Conservation (phyloP, 2,329 filamentous ascomycete genomes). For the Catunica adiposa region DNA sequence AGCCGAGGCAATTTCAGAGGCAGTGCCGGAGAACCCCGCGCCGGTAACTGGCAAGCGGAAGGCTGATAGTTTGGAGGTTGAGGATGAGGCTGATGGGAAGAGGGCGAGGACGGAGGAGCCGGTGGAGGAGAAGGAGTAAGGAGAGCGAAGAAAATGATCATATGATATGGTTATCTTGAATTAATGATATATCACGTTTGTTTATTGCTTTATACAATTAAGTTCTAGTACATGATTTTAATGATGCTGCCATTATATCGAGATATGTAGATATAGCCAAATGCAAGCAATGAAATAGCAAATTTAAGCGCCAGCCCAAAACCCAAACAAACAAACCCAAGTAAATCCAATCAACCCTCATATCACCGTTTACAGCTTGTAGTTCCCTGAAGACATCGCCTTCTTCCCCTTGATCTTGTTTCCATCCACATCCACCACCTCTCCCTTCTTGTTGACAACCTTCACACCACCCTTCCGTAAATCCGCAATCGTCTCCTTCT, state of each 20-base stretch:
- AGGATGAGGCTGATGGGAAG: constrained; percentile 21
- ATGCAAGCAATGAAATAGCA: constrained; percentile 3
- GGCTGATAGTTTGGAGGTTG: constrained; percentile 26
- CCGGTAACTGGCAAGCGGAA: constrained; percentile 30
- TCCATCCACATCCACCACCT: constrained; percentile 68
- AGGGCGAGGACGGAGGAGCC: constrained; percentile 19
- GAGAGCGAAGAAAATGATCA: not conserved
- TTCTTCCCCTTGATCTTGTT: constrained; percentile 47
- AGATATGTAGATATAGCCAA: no score
- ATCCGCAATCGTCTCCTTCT: constrained; percentile 42
- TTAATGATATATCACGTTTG: no score
- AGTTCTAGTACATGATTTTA: no score
- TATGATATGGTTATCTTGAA: no score
- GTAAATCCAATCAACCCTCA: not conserved
- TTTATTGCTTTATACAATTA: no score
- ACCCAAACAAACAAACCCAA: constrained; percentile 1
- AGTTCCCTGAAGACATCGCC: constrained; percentile 37
- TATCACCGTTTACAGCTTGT: constrained; percentile 35
- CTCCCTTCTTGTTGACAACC: constrained; percentile 80
- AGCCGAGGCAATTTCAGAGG: constrained; percentile 15
- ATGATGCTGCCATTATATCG: no score
- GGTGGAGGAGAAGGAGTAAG: constrained; percentile 2
- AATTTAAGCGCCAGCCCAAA: constrained; percentile 9
- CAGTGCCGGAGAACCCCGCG: constrained; percentile 21
- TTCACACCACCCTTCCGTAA: constrained; percentile 77